phyloP scores from a whole-genome alignment of 495 filamentous ascomycete species.

The Xylaria bambusicola region DNA sequence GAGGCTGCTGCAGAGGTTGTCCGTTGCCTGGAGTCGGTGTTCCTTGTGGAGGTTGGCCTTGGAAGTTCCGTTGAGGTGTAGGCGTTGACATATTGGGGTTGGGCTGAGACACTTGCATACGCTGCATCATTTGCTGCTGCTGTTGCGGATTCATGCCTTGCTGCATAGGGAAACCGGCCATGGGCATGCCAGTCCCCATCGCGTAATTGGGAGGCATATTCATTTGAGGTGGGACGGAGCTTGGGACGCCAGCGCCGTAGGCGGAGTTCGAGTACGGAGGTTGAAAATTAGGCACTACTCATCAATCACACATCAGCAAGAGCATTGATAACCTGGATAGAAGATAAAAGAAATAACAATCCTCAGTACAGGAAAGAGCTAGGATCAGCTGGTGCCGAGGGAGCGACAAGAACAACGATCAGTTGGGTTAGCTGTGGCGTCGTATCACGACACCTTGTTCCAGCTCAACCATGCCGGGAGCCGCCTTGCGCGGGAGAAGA shows the following conservation, averaged over 20 bases:
- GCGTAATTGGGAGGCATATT: constrained; percentile 52
- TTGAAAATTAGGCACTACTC: constrained; percentile 53
- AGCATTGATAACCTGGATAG: not conserved
- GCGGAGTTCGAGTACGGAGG: constrained; percentile 53
- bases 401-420: not conserved
- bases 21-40: constrained; percentile 37
- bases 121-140: constrained; percentile 49
- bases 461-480: constrained; percentile 12
- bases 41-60: constrained; percentile 35
- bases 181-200: constrained; percentile 46
- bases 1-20: constrained; percentile 36
- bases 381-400: not conserved
- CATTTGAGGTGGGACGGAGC: constrained; percentile 45
- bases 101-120: constrained; percentile 43
- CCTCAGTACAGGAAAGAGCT: not conserved
- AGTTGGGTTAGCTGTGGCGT: constrained; percentile 1
- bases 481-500: constrained; percentile 1
- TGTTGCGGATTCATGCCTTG: constrained; percentile 42
- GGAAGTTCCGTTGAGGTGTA: constrained; percentile 44
- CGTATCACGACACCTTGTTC: not conserved
- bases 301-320: constrained; percentile 18
- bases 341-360: not conserved
- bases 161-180: constrained; percentile 40
- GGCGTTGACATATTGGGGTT: constrained; percentile 40
- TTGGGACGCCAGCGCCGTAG: constrained; percentile 47